These are phyloP conservation scores for Xylaria intraflava DNA, from an alignment of 495 filamentous ascomycete genomes.

Conservation along the genomic window DNA sequence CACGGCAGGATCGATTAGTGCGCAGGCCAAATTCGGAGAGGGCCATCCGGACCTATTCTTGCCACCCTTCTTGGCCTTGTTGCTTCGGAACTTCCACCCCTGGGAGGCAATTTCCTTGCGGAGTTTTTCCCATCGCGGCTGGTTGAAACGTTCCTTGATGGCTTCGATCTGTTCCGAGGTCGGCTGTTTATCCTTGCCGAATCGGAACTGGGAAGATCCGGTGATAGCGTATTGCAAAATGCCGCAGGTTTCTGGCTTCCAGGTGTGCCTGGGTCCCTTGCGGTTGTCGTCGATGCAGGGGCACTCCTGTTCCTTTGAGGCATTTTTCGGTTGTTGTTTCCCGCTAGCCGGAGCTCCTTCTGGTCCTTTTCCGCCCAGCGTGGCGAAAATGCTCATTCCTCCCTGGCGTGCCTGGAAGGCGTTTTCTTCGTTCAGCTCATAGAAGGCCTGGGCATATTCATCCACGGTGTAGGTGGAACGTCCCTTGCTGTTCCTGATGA, in stretches of 20 bases:
- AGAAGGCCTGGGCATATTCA: not conserved
- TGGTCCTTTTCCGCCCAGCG: not conserved
- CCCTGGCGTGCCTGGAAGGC: not conserved
- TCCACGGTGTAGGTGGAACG: not conserved
- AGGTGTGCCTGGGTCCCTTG: not conserved
- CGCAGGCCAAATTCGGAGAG: not conserved
- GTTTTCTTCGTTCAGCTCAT: not conserved
- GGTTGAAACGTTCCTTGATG: not conserved
- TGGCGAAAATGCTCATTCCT: not conserved
- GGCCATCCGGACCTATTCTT: not conserved
- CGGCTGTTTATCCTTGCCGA: not conserved
- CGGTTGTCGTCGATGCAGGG: not conserved
- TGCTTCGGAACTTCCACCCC: not conserved
- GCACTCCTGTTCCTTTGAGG: not conserved
- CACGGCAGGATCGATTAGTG: not conserved
- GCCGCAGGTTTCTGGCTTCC: not conserved
- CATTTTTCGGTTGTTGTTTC: too few species aligned
- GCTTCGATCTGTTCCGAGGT: not conserved
- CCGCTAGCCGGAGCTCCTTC: not conserved
- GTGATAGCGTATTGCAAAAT: not conserved
- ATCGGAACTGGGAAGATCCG: not conserved
- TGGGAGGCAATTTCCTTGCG: not conserved
- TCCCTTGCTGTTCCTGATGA: not conserved
- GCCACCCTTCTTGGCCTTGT: not conserved
- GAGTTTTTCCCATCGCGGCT: not conserved